Evolutionary conservation across 1,284 basidiomycete genomes (phyloP).

Genomic region (Leccinum variabile): DNA sequence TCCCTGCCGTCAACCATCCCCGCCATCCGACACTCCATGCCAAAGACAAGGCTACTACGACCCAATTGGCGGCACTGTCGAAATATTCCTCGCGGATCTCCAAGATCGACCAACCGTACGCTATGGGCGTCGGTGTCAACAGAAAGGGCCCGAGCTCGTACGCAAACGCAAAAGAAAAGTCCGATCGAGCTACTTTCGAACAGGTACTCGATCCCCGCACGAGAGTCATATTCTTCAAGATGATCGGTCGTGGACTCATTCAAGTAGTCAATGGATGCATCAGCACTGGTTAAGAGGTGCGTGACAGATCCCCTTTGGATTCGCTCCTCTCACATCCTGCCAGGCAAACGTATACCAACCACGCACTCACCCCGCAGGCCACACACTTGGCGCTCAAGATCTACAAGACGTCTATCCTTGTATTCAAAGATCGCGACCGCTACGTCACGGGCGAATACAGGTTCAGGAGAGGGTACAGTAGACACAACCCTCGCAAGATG

Average conservation of each 20-base stretch:
- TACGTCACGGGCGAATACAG: slow-evolving; percentile 93
- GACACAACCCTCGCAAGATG: slow-evolving; percentile 97
- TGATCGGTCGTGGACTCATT: slow-evolving; percentile 86
- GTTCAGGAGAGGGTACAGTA: slow-evolving; percentile 90
- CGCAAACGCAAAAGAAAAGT: slow-evolving; percentile 89
- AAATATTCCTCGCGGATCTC: slow-evolving; percentile 71
- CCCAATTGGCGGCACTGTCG: slow-evolving; percentile 67
- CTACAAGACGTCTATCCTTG: slow-evolving; percentile 97
- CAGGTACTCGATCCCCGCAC: slow-evolving; percentile 94
- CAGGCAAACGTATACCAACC: slow-evolving; percentile 96
- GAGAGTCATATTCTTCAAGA: slow-evolving; percentile 87
- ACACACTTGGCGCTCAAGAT: slow-evolving; percentile 90
- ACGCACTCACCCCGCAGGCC: slow-evolving; percentile 67
- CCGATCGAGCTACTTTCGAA: slow-evolving; percentile 91
- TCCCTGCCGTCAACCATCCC: slow-evolving; percentile 76
- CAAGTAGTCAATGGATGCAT: slow-evolving; percentile 91
- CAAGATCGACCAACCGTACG: slow-evolving; percentile 72
- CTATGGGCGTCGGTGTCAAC: slow-evolving; percentile 80
- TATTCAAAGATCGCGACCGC: slow-evolving; percentile 95
- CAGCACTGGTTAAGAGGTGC: slow-evolving; percentile 92
- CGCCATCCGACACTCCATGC: slow-evolving; percentile 32
- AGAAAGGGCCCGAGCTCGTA: slow-evolving; percentile 85
- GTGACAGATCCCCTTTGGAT: slow-evolving; percentile 18
- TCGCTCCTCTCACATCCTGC: slow-evolving; percentile 8
- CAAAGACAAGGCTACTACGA: slow-evolving; percentile 53